Evolutionary conservation across 768 basidiomycete genomes (phyloP).

Genomic region (Suillus decipiens): DNA sequence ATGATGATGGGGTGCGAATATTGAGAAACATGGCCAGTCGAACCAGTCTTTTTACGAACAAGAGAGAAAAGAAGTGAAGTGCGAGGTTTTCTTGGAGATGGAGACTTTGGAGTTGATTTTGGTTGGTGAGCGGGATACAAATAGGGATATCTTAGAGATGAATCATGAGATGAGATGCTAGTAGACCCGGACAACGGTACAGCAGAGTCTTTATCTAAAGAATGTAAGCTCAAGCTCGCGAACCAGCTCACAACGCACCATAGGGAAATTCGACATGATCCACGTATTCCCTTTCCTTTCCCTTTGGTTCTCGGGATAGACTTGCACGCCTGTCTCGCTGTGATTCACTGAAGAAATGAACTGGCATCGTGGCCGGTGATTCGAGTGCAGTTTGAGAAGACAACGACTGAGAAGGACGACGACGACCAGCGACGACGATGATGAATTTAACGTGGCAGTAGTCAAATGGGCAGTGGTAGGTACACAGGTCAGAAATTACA

Average conservation of each 20-base stretch:
- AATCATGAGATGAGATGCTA: constrained; percentile 16
- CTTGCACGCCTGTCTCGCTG: background rate
- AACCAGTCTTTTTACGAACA: constrained; percentile 41
- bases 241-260: background rate
- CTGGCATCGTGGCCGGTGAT: background rate
- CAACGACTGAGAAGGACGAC: background rate
- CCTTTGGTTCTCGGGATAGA: background rate
- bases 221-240: background rate
- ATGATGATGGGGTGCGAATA: constrained; percentile 46
- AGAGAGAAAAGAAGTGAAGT: constrained; percentile 46
- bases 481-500: constrained; percentile 3
- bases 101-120: background rate
- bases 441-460: constrained; percentile 6
- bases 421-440: background rate
- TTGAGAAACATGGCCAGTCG: constrained; percentile 27
- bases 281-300: constrained; percentile 1
- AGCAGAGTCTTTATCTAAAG: constrained; percentile 21
- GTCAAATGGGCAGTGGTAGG: constrained; percentile 4
- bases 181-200: constrained; percentile 13
- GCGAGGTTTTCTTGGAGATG: constrained; percentile 35
- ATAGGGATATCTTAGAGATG: constrained; percentile 1
- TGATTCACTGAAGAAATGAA: constrained; percentile 7
- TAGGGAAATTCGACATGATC: background rate
- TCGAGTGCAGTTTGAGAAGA: background rate
- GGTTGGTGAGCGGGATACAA: background rate